Conservation (phyloP, 2,329 filamentous ascomycete species). For the Albifimbria verrucaria region DNA sequence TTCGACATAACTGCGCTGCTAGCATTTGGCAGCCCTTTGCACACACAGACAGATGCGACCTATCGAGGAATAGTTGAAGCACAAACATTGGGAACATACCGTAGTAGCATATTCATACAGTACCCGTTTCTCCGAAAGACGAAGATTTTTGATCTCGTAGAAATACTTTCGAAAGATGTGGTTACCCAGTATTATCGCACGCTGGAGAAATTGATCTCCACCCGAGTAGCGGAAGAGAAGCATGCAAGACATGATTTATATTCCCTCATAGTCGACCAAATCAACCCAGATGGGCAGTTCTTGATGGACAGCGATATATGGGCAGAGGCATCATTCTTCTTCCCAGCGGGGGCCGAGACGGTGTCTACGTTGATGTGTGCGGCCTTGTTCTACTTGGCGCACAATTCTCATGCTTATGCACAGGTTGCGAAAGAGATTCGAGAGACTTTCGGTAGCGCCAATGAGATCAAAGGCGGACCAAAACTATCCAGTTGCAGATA, state of each 20-base stretch:
- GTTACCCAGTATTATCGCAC: background rate
- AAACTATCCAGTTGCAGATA: background rate
- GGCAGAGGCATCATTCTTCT: background rate
- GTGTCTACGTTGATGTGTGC: background rate
- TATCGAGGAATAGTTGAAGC: background rate
- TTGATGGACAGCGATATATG: background rate
- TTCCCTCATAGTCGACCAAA: background rate
- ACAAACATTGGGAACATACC: background rate
- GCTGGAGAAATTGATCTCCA: background rate
- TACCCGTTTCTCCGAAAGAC: background rate
- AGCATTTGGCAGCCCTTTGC: slow-evolving; percentile 5
- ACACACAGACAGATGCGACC: background rate
- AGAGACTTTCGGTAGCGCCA: background rate
- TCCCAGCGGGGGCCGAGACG: background rate
- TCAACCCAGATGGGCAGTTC: background rate
- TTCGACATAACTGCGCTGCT: slow-evolving; percentile 4
- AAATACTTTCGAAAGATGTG: background rate
- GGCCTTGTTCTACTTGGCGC: background rate
- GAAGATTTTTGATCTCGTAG: background rate
- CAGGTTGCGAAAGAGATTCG: background rate
- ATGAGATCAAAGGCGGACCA: background rate
- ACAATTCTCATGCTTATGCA: background rate
- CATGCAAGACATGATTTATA: background rate
- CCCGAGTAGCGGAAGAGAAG: background rate
- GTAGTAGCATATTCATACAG: background rate